These are phyloP conservation scores for Westerdykella sp. DNA, from an alignment of 2,329 filamentous ascomycete genomes.

Conservation along the genomic window DNA sequence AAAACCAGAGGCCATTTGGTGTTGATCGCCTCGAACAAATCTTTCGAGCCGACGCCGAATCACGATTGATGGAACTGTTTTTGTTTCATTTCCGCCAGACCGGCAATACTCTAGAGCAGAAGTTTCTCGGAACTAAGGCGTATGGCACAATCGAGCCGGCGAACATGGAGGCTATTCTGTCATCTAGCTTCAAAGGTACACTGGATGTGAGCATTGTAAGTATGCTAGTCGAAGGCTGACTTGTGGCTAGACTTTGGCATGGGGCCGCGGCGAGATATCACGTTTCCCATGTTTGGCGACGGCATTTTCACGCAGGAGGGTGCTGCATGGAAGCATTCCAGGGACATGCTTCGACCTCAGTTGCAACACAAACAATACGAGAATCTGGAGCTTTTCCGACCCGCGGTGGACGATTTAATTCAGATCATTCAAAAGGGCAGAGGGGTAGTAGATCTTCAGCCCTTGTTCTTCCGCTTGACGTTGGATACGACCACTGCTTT, in stretches of 20 bases:
- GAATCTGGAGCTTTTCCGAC: slow-evolving; percentile 50
- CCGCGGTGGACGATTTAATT: slow-evolving; percentile 51
- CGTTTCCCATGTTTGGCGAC: slow-evolving; percentile 36
- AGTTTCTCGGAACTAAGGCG: slow-evolving; percentile 14
- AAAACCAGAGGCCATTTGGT: slow-evolving; percentile 15
- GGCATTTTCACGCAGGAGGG: slow-evolving; percentile 41
- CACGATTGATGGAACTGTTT: slow-evolving; percentile 25
- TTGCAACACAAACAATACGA: slow-evolving; percentile 45
- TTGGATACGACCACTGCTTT: slow-evolving; percentile 64
- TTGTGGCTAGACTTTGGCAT: slow-evolving; percentile 35
- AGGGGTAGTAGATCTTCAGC: slow-evolving; percentile 50
- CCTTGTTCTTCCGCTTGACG: slow-evolving; percentile 59
- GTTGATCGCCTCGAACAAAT: slow-evolving; percentile 20
- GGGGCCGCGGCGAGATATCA: slow-evolving; percentile 27
- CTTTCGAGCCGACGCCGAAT: slow-evolving; percentile 15
- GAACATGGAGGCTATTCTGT: slow-evolving; percentile 19
- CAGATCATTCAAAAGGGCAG: slow-evolving; percentile 46
- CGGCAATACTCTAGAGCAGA: slow-evolving; percentile 16
- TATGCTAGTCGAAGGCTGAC: slow-evolving; percentile 2
- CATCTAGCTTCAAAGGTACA: slow-evolving; percentile 15
- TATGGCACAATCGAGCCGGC: slow-evolving; percentile 21
- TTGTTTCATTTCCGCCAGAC: slow-evolving; percentile 34
- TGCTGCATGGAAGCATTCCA: slow-evolving; percentile 18
- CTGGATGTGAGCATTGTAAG: background rate
- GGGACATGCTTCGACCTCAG: slow-evolving; percentile 43